Base-by-base conservation (phyloP, 1,284 basidiomycete genomes). In the Sphaerobolus stellatus region DNA sequence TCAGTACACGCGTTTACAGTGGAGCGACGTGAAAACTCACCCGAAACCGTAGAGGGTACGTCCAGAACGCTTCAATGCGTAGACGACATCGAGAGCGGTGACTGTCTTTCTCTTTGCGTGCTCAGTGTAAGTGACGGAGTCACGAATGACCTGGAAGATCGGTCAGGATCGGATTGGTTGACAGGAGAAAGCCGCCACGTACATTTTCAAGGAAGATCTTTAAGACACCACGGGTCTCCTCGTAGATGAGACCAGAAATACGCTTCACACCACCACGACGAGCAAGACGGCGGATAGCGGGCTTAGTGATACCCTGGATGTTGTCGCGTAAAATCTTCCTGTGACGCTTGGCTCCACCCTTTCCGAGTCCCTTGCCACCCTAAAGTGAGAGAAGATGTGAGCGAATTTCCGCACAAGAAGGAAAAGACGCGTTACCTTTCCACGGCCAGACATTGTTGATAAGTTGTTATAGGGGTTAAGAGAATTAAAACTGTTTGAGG, bases 101-200 rank as follows among this genome's bases (percentile, higher is more conserved):
- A 92, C 88, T n/a, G 89, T 92, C 78, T 92, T 92, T 63, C 82
- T 73, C 74, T 82, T 83, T 67, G 79, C 78, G 73, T 82, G 80
- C 67, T 81, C 93, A 61, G 91, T 93, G 84, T 95, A 94, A 72
- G 93, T 95, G 68, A 95, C 93, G 53, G 92, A 94, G 76, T 95
- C 92, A 63, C 90, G 87, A 67, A 94, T 93, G 68, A 93, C 88
- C 81, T 86, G 68, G 46, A 60, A 5, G 24, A 9, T 3, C 24
- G 30, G 29, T 20, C 13, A 30, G 4, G 18, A 47, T 20, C 8
- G 47, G 4, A 14, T 11, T 8, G 22, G 28, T 30, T 28, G 31
- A 22, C 1, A 38, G 11, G 9, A 31, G 20, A 11, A 38, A 22
- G 18, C 1, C 38, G 78, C 77, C 71, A 76, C 78, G 62, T 79